Conservation (phyloP, 495 filamentous ascomycete genomes). For the Lasiosphaeria miniovina region DNA sequence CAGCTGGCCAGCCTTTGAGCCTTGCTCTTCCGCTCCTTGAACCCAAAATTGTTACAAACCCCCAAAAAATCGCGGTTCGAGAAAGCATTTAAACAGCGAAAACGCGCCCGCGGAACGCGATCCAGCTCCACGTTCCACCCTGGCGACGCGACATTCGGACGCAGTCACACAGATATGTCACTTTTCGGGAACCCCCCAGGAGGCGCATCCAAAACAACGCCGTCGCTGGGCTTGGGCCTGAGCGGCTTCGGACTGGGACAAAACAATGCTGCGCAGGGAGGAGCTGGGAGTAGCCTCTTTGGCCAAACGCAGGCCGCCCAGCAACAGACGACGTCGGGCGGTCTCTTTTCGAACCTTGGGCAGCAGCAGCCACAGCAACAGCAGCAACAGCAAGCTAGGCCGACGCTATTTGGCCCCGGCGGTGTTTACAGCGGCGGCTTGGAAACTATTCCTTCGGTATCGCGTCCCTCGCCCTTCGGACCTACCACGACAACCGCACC, state of each 20-base stretch:
- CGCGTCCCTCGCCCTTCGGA: neutral
- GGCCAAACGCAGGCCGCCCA: neutral
- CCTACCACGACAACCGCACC: conserved; percentile 13
- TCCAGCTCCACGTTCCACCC: too few species aligned
- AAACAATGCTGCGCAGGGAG: neutral
- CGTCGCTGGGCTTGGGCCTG: neutral
- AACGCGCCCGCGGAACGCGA: too few species aligned
- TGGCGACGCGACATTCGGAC: neutral
- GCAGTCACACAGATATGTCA: neutral
- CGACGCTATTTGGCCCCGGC: neutral
- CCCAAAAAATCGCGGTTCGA: too few species aligned
- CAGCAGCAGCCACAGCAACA: conserved; percentile 1
- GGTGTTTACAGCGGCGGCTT: conserved; percentile 18
- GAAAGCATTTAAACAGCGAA: too few species aligned
- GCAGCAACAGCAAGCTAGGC: conserved; percentile 9
- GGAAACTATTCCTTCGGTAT: neutral
- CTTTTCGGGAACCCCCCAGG: neutral
- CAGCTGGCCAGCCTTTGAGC: too few species aligned
- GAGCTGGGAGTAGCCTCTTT: neutral
- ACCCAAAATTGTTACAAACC: too few species aligned
- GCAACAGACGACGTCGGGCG: too few species aligned
- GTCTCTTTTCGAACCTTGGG: neutral
- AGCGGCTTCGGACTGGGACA: neutral
- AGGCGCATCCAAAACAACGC: too few species aligned
- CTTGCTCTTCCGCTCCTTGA: too few species aligned